A percentile compares a stretch with the other conserved stretches of the same genome.
These are phyloP conservation scores for Tritrichomonas musculus DNA, from an alignment of 208 protist species.

Conservation along the genomic window DNA sequence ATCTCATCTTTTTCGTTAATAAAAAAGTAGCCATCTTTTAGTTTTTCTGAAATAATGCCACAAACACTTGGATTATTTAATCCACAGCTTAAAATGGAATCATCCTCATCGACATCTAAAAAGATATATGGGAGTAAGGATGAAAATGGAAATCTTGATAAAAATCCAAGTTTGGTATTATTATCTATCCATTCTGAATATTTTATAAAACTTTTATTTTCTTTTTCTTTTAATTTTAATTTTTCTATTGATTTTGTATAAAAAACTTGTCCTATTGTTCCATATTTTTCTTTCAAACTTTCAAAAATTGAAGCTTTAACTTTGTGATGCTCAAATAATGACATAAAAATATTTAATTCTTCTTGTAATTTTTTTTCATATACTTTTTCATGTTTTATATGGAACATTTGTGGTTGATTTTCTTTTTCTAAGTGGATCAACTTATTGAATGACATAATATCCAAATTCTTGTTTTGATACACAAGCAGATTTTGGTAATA, in stretches of 20 bases:
- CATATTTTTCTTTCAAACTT: background rate
- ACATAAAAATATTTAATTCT: background rate
- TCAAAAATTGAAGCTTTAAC: background rate
- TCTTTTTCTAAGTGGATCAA: background rate
- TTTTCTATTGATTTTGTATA: background rate
- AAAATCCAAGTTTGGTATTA: background rate
- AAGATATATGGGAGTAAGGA: background rate
- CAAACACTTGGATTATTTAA: background rate
- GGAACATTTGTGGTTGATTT: background rate
- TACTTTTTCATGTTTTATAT: background rate
- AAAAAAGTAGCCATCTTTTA: background rate
- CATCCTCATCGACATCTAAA: background rate
- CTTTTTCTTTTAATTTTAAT: background rate
- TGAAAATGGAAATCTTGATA: background rate
- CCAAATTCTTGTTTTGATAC: background rate
- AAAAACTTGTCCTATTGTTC: background rate
- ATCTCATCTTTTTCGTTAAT: background rate
- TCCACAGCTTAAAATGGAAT: background rate
- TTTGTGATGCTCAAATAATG: background rate
- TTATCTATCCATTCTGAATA: background rate
- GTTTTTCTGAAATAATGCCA: background rate
- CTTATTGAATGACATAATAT: background rate
- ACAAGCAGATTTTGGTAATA: background rate
- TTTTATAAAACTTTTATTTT: too few species aligned
- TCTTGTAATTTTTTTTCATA: background rate